Percentiles rank a stretch among this genome's conserved stretches.
These are phyloP conservation scores for Pythium sukuiense DNA, from an alignment of 352 stramenopile genomes.

Conservation along the genomic window DNA sequence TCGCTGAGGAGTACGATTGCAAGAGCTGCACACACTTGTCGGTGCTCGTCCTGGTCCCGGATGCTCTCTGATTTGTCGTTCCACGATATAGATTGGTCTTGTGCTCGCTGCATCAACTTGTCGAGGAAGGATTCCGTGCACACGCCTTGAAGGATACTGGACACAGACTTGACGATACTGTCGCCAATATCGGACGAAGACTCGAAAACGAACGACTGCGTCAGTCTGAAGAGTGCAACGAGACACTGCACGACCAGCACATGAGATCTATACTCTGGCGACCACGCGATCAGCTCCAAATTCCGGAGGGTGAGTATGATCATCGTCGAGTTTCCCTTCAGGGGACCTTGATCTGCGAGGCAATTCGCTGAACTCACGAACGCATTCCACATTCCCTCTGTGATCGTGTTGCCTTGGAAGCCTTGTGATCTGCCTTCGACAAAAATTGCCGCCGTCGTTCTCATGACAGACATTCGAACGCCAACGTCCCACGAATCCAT, in stretches of 20 bases:
- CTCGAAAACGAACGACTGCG: background rate
- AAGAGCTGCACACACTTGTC: background rate
- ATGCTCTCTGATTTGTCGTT: no score
- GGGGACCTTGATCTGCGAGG: background rate
- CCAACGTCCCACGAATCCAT: background rate
- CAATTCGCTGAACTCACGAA: conserved; percentile 2
- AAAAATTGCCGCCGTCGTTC: background rate
- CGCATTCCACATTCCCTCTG: background rate
- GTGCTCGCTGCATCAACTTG: background rate
- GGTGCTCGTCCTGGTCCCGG: background rate
- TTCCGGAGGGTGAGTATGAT: conserved; percentile 9
- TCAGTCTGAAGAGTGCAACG: background rate
- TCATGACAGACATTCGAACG: conserved; percentile 5
- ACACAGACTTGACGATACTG: background rate
- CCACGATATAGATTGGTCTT: background rate
- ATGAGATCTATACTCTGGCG: conserved; percentile 2
- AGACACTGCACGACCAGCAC: background rate
- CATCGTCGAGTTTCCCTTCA: background rate
- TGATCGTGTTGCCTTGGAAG: background rate
- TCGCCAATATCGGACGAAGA: background rate
- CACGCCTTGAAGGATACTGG: background rate
- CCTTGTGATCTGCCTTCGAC: background rate
- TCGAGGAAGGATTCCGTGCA: background rate
- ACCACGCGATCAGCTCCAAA: conserved; percentile 6
- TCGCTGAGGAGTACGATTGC: conserved; percentile 5